These are phyloP conservation scores for Pleurotus platypus DNA, from an alignment of 768 basidiomycete genomes.

Conservation along the genomic window DNA sequence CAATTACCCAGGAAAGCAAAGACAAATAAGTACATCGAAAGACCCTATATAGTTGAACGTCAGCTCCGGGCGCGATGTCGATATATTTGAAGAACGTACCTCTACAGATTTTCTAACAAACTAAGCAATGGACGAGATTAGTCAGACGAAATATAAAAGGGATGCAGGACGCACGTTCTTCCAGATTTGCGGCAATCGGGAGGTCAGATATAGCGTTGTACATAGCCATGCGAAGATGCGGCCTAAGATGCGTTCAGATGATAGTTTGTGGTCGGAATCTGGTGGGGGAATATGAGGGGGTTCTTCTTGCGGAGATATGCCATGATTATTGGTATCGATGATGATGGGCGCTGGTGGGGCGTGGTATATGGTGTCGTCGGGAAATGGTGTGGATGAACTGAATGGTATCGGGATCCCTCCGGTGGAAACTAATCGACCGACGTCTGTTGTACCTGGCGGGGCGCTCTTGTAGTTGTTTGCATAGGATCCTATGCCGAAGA, in stretches of 20 bases:
- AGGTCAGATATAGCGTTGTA: constrained; percentile 89
- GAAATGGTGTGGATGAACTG: constrained; percentile 13
- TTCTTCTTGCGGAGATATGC: neutral
- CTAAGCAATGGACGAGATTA: constrained; percentile 31
- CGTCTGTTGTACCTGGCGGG: constrained; percentile 22
- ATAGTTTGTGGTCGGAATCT: constrained; percentile 19
- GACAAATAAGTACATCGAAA: constrained; percentile 90
- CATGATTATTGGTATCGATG: neutral
- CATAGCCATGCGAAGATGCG: constrained; percentile 94
- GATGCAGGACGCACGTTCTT: constrained; percentile 71
- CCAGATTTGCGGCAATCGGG: constrained; percentile 97
- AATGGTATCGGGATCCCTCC: constrained; percentile 11
- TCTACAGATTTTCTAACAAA: constrained; percentile 88
- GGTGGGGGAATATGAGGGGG: constrained; percentile 11
- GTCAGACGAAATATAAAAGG: constrained; percentile 3
- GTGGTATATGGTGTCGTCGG: constrained; percentile 6
- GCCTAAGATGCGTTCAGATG: constrained; percentile 68
- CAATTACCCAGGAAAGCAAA: constrained; percentile 93
- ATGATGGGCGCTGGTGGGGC: neutral
- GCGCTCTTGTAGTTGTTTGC: constrained; percentile 25
- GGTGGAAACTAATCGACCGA: constrained; percentile 47
- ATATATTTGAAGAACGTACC: constrained; percentile 29
- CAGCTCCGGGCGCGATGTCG: neutral
- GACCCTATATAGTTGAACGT: constrained; percentile 49
- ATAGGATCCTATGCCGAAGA: constrained; percentile 66